Evolutionary conservation across 768 basidiomycete species (phyloP).

Genomic region (Suillus decipiens): DNA sequence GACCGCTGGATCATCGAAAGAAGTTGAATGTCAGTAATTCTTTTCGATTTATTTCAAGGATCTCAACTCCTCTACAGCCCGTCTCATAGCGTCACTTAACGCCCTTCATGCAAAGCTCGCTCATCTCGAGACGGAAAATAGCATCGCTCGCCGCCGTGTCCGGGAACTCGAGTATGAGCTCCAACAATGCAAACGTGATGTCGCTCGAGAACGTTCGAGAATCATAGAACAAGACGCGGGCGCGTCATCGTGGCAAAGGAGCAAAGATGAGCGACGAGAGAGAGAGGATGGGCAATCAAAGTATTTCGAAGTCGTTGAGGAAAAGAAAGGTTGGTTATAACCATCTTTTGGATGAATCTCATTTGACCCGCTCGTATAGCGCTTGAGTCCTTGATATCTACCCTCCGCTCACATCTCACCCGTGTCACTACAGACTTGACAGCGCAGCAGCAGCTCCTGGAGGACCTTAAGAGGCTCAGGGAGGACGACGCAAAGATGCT

Average conservation of each 20-base stretch:
- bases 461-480: constrained; percentile 61
- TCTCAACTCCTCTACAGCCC: constrained; percentile 42
- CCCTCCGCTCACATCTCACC: constrained; percentile 72
- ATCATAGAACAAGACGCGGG: constrained; percentile 54
- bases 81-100: constrained; percentile 60
- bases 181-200: constrained; percentile 80
- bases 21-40: constrained; percentile 59
- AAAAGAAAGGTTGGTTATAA: constrained; percentile 77
- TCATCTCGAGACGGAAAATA: constrained; percentile 79
- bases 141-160: constrained; percentile 79
- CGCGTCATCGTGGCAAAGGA: constrained; percentile 28
- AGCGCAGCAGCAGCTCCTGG: constrained; percentile 70
- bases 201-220: constrained; percentile 65
- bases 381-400: constrained; percentile 75
- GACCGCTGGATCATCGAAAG: constrained; percentile 48
- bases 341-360: not conserved
- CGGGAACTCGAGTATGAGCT: constrained; percentile 85
- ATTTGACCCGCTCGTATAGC: constrained; percentile 45
- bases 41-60: not conserved
- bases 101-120: constrained; percentile 67
- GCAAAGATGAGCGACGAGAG: constrained; percentile 28
- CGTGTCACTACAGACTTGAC: constrained; percentile 80
- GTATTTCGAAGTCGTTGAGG: constrained; percentile 80
- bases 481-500: constrained; percentile 62
- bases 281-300: constrained; percentile 46